Percentiles rank a stretch among this genome's conserved stretches.
Conservation (phyloP, 441 rosid genomes). For the Geranium incanum region DNA sequence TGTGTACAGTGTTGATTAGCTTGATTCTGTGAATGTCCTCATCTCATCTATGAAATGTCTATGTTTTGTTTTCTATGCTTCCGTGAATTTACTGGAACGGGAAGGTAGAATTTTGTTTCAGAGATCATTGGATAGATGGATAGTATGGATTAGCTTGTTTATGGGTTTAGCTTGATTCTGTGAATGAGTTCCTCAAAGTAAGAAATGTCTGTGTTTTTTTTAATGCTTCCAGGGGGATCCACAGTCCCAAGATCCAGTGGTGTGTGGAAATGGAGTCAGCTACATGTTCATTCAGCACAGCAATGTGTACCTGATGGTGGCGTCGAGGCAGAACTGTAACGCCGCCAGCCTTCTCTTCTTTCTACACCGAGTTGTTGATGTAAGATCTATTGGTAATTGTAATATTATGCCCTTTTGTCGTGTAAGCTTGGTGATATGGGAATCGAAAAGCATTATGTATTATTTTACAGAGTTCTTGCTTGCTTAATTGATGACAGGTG, state of each 20-base stretch:
- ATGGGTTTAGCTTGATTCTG: background rate
- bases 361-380: constrained; percentile 88
- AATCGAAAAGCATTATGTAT: background rate
- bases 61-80: no score
- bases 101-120: no score
- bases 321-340: constrained; percentile 89
- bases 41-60: no score
- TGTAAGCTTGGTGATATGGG: background rate
- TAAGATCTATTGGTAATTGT: constrained; percentile 32
- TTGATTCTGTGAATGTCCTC: background rate
- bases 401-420: constrained; percentile 6
- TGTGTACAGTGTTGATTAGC: no score
- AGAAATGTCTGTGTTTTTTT: background rate
- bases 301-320: constrained; percentile 81
- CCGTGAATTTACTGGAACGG: background rate
- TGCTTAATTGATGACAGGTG: constrained; percentile 41
- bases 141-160: background rate
- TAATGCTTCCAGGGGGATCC: constrained; percentile 67
- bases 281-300: constrained; percentile 89
- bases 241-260: constrained; percentile 90
- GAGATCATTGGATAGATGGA: background rate
- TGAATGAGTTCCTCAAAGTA: background rate
- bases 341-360: constrained; percentile 85
- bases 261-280: constrained; percentile 82
- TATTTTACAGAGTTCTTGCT: background rate